Evolutionary conservation across 495 filamentous ascomycete genomes (phyloP).

Genomic region (Aspergillus taichungensis): DNA sequence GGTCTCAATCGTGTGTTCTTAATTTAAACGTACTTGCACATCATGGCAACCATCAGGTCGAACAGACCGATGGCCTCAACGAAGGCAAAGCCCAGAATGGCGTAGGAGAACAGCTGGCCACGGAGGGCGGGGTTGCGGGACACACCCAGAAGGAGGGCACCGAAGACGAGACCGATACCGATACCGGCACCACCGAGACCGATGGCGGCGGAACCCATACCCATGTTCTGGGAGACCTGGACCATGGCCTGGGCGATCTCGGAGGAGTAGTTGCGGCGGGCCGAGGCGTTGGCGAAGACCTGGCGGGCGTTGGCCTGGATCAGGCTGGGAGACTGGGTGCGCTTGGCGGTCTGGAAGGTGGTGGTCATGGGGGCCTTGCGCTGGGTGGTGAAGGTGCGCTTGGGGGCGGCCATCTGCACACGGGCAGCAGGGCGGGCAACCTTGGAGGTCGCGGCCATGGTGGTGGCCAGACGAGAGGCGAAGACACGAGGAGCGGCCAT

Average conservation of each 20-base stretch:
- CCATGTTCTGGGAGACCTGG: slow-evolving; percentile 78
- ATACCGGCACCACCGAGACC: slow-evolving; percentile 87
- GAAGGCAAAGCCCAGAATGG: slow-evolving; percentile 91
- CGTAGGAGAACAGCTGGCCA: slow-evolving; percentile 87
- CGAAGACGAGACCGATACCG: slow-evolving; percentile 90
- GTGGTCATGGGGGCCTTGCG: slow-evolving; percentile 29
- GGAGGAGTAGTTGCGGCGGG: slow-evolving; percentile 65
- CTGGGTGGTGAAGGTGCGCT: slow-evolving; percentile 56
- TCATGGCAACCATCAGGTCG: slow-evolving; percentile 88
- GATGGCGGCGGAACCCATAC: slow-evolving; percentile 79
- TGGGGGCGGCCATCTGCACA: slow-evolving; percentile 51
- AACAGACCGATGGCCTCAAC: slow-evolving; percentile 90
- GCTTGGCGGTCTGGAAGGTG: slow-evolving; percentile 53
- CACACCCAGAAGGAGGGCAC: slow-evolving; percentile 70
- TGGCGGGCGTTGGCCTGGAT: slow-evolving; percentile 55
- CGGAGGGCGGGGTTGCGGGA: slow-evolving; percentile 86
- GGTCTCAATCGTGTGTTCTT: too few species aligned
- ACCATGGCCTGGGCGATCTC: slow-evolving; percentile 80
- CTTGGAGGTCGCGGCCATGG: slow-evolving; percentile 63
- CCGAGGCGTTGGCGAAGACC: slow-evolving; percentile 50
- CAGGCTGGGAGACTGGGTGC: slow-evolving; percentile 52
- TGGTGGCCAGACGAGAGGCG: slow-evolving; percentile 61
- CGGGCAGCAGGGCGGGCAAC: slow-evolving; percentile 62
- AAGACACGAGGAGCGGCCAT: slow-evolving; percentile 68
- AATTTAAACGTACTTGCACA: slow-evolving; percentile 59